Evolutionary conservation across 2,329 filamentous ascomycete genomes (phyloP), one percentile per base, ranked within the genome.

Genomic region (Fusarium avenaceum): DNA sequence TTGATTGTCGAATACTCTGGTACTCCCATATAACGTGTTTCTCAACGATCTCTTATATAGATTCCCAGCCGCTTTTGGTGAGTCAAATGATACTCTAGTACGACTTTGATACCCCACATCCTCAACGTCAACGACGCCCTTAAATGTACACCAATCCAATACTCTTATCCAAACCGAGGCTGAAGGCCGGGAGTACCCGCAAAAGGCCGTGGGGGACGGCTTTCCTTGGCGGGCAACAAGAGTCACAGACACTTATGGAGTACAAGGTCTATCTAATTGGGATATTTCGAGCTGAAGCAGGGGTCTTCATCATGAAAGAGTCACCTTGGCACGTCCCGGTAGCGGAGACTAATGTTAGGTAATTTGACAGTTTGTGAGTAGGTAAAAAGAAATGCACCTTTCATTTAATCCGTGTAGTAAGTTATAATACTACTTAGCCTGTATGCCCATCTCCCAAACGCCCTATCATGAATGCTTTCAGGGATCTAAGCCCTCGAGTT

Each of bases 61-160:
- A 33, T 22, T 28, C 14, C 43, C 39, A 33, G 30, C 11, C 19
- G 24, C 14, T 19, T 45, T 19, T 19, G 33, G 39, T 71, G 67
- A 71, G 57, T 72, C 67, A 71, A 67, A 35, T 43, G 24, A 44
- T 59, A 60, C 24, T 46, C 24, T 49, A 54, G 38, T 43, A 47
- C 32, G 22, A 55, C 30, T 13, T 39, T 9, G 17, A 49, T 59
- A 71, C 71, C 71, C 71, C 71, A 72, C 71, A 57, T 55, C 32
- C 22, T 53, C 22, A 64, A 53, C 30, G 72, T 73, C 68, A 72
- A 70, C 59, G 44, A 54, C 72, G 70, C 72, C 72, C 68, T 74
- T 69, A 47, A 10, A 10, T 7, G 17, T 38, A 38, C 45, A 8
- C 35, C 20, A 28, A 38, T n/a, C 43, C 19, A 33, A 55, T 24